Evolutionary conservation across 257 asterid species (phyloP).

Genomic region (Nicotiana attenuata): DNA sequence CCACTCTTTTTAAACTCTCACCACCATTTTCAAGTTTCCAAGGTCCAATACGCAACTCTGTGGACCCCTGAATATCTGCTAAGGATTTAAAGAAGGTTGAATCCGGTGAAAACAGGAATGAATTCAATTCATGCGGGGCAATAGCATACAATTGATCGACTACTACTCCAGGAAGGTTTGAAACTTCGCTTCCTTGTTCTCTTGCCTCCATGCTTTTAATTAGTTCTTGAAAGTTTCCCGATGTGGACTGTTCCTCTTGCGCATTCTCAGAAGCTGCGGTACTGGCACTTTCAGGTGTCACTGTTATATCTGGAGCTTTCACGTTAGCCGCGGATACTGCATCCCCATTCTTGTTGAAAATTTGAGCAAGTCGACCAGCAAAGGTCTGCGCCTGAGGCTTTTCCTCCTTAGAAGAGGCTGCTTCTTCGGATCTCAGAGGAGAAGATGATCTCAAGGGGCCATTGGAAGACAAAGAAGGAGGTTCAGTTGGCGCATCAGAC

Average conservation of each 20-base stretch:
- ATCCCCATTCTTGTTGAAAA: constrained; percentile 69
- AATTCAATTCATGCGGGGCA: constrained; percentile 64
- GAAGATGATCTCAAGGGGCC: constrained; percentile 44
- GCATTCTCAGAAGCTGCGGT: constrained; percentile 25
- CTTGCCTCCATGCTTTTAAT: constrained; percentile 54
- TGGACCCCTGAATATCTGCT: constrained; percentile 59
- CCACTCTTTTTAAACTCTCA: constrained; percentile 55
- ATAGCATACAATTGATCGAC: constrained; percentile 61
- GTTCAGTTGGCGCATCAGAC: constrained; percentile 33
- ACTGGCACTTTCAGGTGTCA: constrained; percentile 39
- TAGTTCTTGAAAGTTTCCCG: constrained; percentile 60
- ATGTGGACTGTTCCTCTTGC: constrained; percentile 43
- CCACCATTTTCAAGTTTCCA: constrained; percentile 75
- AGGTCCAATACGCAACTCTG: constrained; percentile 65
- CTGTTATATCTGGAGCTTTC: constrained; percentile 47
- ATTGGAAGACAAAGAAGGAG: constrained; percentile 43
- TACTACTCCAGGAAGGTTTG: constrained; percentile 69
- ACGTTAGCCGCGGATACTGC: constrained; percentile 33
- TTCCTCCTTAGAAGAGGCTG: constrained; percentile 51
- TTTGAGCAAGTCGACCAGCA: constrained; percentile 80
- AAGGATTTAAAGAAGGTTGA: constrained; percentile 52
- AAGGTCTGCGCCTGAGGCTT: constrained; percentile 48
- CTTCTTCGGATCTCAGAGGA: constrained; percentile 59
- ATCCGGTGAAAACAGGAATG: constrained; percentile 67
- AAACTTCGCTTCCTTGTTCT: constrained; percentile 63